These are phyloP conservation scores for Termitomyces sp. DNA, from an alignment of 768 basidiomycete genomes.

Conservation along the genomic window DNA sequence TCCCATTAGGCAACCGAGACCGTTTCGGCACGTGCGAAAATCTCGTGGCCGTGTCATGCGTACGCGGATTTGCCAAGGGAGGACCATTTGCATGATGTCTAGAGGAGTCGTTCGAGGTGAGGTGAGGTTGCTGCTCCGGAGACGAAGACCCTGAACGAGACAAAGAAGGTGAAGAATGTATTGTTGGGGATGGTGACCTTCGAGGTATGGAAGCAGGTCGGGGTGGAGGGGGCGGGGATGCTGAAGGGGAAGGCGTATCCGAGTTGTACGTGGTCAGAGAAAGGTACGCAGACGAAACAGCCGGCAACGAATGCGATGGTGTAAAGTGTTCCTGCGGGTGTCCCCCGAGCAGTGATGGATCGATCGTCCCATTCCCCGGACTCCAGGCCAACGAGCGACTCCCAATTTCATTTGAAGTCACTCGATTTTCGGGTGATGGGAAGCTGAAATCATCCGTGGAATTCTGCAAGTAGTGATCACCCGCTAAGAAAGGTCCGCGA, in stretches of 20 bases:
- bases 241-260: background rate
- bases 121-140: background rate
- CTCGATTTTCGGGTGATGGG: background rate
- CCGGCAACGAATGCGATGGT: background rate
- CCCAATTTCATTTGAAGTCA: too few relatives aligned
- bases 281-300: background rate
- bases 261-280: background rate
- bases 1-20: background rate
- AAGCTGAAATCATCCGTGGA: background rate
- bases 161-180: background rate
- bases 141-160: background rate
- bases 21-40: background rate
- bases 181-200: background rate
- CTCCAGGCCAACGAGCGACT: background rate
- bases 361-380: constrained; percentile 15
- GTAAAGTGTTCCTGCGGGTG: background rate
- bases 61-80: background rate
- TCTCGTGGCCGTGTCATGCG: background rate
- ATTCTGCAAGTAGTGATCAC: background rate
- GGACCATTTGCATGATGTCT: background rate
- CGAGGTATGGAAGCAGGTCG: background rate
- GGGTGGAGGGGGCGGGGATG: background rate
- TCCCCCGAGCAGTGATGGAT: constrained; percentile 15
- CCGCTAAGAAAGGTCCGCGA: background rate
- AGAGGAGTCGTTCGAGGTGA: background rate